Evolutionary conservation across 2,329 filamentous ascomycete genomes (phyloP), one percentile per base, ranked within the genome.

Genomic region (Colletotrichum chrysophilum): DNA sequence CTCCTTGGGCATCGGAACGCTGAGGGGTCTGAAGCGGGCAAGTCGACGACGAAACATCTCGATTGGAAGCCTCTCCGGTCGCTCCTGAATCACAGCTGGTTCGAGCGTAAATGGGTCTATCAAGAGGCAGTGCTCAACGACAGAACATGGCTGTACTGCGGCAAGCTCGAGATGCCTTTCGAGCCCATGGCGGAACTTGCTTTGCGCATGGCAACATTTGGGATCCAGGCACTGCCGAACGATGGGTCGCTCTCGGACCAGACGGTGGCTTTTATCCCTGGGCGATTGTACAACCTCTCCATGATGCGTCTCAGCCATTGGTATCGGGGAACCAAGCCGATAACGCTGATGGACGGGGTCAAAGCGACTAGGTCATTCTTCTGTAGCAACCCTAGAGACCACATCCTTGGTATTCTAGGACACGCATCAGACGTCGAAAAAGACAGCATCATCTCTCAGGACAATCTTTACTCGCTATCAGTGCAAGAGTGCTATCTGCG

Each of bases 381-480:
- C 6, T 73, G 71, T 24, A 74, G 64, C 56, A 32, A 74, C 30
- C 66, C 71, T 13, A 34, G 66, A 28, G 66, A 70, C 13, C 71
- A 74, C 14, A 48, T 71, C 21, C 26, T 70, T 13, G 71, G 71
- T 12, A 38, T 70, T 3, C 10, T 70, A 7, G 71, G 56, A 8
- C 60, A 69, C 30, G 56, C 56, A 3, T 48, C 28, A 7, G 70
- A 69, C 12, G 38, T 73, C 10, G 65, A 69, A 28, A 55, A 56
- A 14, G 66, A 60, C 34, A 66, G 67, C 43, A 74, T 70, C 67
- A 34, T 74, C 6, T 56, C 60, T 10, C 34, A 32, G 3, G 67
- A 71, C 18, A 34, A 48, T n/a, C 4, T 65, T 12, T 74, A 71
- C 67, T 30, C 34, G 14, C 18, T 74, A 3, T 60, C 58, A 8